These are phyloP conservation scores for Aegilops sharonensis DNA, from an alignment of 176 grass and related monocot genomes.

Conservation along the genomic window DNA sequence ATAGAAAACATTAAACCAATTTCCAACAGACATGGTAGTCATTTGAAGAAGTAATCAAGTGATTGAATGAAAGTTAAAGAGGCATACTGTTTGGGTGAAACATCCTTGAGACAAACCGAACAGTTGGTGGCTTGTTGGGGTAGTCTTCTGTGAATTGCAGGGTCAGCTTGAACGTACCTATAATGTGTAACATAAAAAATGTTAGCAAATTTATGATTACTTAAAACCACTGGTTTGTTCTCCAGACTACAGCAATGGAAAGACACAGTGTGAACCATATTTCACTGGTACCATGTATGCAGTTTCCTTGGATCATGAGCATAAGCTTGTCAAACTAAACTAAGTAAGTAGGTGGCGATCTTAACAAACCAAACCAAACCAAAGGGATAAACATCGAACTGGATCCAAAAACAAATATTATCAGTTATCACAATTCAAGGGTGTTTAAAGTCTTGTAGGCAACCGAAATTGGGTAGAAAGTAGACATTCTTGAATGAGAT, in stretches of 20 bases:
- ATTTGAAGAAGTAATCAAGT: neutral
- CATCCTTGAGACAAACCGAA: slow-evolving; percentile 92
- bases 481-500: neutral
- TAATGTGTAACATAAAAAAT: neutral
- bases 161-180: slow-evolving; percentile 95
- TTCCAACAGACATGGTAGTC: neutral
- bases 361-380: neutral
- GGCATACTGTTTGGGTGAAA: slow-evolving; percentile 95
- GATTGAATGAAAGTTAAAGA: neutral
- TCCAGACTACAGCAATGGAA: neutral
- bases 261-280: neutral
- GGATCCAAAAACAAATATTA: neutral
- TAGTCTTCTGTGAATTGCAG: slow-evolving; percentile 91
- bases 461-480: neutral
- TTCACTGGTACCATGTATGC: neutral
- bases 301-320: neutral
- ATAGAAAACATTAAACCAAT: neutral
- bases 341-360: neutral
- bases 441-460: neutral
- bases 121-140: slow-evolving; percentile 93
- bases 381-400: neutral
- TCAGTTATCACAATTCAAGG: neutral
- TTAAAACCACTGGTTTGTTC: neutral
- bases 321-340: neutral
- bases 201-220: slow-evolving; percentile 15